These are phyloP conservation scores for Kuraishia ogatae DNA, from an alignment of 805 yeast genomes.

Conservation along the genomic window DNA sequence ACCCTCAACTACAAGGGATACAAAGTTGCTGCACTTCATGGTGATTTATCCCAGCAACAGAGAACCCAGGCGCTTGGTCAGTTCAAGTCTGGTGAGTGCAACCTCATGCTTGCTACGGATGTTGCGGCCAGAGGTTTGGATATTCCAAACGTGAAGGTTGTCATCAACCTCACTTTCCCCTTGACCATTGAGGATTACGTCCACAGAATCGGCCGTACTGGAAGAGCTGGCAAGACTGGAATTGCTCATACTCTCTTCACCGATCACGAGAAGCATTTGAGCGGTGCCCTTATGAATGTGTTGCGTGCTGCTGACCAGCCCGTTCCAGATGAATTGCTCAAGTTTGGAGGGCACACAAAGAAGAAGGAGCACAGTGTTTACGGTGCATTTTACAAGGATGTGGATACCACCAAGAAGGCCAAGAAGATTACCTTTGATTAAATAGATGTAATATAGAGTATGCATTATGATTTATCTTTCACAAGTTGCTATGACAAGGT, in stretches of 20 bases:
- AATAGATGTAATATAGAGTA: background rate
- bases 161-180: conserved; percentile 92
- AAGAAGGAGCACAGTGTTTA: conserved; percentile 97
- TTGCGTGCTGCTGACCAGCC: conserved; percentile 90
- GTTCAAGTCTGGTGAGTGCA: conserved; percentile 74
- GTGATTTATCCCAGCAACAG: conserved; percentile 88
- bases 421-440: conserved; percentile 83
- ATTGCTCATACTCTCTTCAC: conserved; percentile 93
- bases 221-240: conserved; percentile 95
- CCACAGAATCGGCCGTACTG: conserved; percentile 96
- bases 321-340: conserved; percentile 90
- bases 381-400: conserved; percentile 94
- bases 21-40: conserved; percentile 88
- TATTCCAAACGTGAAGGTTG: conserved; percentile 94
- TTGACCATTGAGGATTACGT: conserved; percentile 94
- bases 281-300: conserved; percentile 90
- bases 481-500: no score
- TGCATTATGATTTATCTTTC: no score
- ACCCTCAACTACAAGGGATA: conserved; percentile 66
- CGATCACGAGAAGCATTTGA: conserved; percentile 91
- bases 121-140: conserved; percentile 98
- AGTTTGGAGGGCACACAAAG: conserved; percentile 96
- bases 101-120: conserved; percentile 87
- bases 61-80: conserved; percentile 80
- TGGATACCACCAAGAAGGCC: conserved; percentile 74